phyloP scores from a whole-genome alignment of 2,329 filamentous ascomycete species.

The Fusarium robinianum region DNA sequence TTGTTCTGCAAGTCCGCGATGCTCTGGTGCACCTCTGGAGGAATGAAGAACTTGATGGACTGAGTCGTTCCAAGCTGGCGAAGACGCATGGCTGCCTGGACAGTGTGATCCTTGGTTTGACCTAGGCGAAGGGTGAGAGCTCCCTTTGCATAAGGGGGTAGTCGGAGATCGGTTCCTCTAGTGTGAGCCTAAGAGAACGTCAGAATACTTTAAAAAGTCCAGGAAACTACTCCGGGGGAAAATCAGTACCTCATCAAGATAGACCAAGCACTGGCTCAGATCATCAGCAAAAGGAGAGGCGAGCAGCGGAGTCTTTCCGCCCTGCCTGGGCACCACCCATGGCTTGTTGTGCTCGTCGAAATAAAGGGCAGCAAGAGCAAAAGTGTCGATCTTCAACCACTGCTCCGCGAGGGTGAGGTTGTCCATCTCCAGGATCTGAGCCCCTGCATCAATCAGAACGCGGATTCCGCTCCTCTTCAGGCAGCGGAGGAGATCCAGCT shows the following conservation, averaged over 20 bases:
- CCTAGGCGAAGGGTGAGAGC: slow-evolving; percentile 61
- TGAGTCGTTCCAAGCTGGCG: slow-evolving; percentile 61
- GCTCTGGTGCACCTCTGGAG: slow-evolving; percentile 64
- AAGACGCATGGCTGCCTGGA: slow-evolving; percentile 61
- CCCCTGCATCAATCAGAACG: slow-evolving; percentile 67
- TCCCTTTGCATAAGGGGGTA: slow-evolving; percentile 52
- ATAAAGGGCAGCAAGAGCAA: slow-evolving; percentile 56
- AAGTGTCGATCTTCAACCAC: slow-evolving; percentile 55
- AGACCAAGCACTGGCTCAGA: slow-evolving; percentile 48
- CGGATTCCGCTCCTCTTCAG: slow-evolving; percentile 43
- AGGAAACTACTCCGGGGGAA: too few species aligned
- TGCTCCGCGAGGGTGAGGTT: slow-evolving; percentile 53
- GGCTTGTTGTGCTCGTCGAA: slow-evolving; percentile 45
- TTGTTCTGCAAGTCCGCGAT: slow-evolving; percentile 53
- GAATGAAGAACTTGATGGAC: slow-evolving; percentile 57
- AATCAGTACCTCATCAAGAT: slow-evolving; percentile 61
- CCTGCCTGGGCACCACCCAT: slow-evolving; percentile 27
- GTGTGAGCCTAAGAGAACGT: slow-evolving; percentile 26
- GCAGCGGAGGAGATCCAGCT: slow-evolving; percentile 39
- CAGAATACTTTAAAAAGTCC: too few species aligned
- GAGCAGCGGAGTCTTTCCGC: slow-evolving; percentile 20
- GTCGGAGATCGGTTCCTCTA: slow-evolving; percentile 59
- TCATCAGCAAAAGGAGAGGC: slow-evolving; percentile 30
- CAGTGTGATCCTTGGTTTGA: slow-evolving; percentile 63
- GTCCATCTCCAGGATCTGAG: slow-evolving; percentile 65